Evolutionary conservation across 192 early-diverging fungal species (phyloP), one percentile per base, ranked within the genome.

Genomic region (Coemansia brasiliensis): DNA sequence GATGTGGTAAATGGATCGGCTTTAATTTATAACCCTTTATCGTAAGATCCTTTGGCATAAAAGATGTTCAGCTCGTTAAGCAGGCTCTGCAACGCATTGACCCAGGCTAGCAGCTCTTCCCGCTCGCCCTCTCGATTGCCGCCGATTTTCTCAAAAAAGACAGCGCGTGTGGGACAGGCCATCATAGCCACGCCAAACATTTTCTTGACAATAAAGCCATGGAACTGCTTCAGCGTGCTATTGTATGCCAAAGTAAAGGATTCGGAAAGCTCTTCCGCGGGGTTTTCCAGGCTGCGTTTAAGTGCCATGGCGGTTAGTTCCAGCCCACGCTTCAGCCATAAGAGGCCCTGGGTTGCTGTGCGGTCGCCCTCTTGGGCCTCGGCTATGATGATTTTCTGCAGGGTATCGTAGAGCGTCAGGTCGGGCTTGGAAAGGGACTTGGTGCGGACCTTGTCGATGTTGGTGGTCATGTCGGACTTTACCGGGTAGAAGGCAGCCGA

Each of bases 281-380:
- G 52, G 50, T 85, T 63, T 39, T 63, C 63, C 27, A 87, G 45
- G 57, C 80, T 87, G 41, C 83, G 83, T 66, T 80, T 74, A 39
- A 92, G 72, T 20, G 83, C 89, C 69, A 82, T 74, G 26, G 88
- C 83, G 35, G 88, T 90, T 58, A 92, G 88, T 58, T 89, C 90
- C 50, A 92, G 82, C 26, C 90, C 90, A 45, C 94, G 83, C 63
- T 88, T 93, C 39, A 98, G 84, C 95, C 95, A 98, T 55, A 98
- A 81, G 26, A 98, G 83, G 15, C 92, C 93, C 66, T 94, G 92
- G 18, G 93, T 91, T 44, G 93, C 94, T 10, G 83, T 86, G 64
- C 87, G 83, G 74, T 92, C 90, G 77, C 90, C 90, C 60, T 89
- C 87, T n/a, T 61, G 74, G 2, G 79, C 51, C 74, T 98, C 96